Percentiles rank a stretch among this genome's conserved stretches.
phyloP scores from a whole-genome alignment of 2,329 filamentous ascomycete genomes.

The Parasarocladium wereldwijsianum region DNA sequence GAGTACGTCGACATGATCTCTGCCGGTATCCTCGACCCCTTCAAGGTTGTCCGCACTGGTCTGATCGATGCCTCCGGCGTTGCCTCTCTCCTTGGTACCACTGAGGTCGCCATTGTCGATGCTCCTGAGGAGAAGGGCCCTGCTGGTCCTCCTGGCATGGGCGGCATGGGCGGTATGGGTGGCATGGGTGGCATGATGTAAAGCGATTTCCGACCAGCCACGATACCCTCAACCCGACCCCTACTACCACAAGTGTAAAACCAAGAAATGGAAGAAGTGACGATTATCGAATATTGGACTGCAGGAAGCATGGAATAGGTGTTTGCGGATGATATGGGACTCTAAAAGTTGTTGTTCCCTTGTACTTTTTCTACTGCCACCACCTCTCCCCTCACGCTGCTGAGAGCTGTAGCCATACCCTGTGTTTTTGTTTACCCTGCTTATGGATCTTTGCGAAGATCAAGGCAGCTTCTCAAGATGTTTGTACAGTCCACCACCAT shows the following conservation, averaged over 20 bases:
- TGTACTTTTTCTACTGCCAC: no score
- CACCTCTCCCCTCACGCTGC: no score
- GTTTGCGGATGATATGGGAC: slow-evolving; percentile 16
- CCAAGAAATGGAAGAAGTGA: no score
- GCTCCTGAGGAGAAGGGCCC: slow-evolving; percentile 83
- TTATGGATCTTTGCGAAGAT: no score
- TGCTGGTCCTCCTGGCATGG: slow-evolving; percentile 43
- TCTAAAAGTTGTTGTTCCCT: slow-evolving; percentile 4
- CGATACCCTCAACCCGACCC: no score
- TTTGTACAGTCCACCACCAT: no score
- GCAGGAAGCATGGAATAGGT: slow-evolving; percentile 29
- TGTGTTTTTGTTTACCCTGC: no score
- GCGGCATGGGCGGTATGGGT: slow-evolving; percentile 56
- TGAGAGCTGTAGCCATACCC: no score
- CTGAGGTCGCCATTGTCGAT: slow-evolving; percentile 95
- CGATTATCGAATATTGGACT: no score
- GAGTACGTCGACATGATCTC: slow-evolving; percentile 98
- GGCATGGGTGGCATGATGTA: slow-evolving; percentile 48
- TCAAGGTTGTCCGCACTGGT: slow-evolving; percentile 98
- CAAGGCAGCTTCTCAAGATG: no score
- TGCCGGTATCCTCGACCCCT: slow-evolving; percentile 92
- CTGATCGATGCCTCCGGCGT: slow-evolving; percentile 92
- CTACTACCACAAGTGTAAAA: no score
- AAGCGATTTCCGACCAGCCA: no score
- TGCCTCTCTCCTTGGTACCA: slow-evolving; percentile 91